A percentile compares a stretch with the other conserved stretches of the same genome.
Conservation (phyloP, 495 filamentous ascomycete genomes). For the Penicillium egyptiacum region DNA sequence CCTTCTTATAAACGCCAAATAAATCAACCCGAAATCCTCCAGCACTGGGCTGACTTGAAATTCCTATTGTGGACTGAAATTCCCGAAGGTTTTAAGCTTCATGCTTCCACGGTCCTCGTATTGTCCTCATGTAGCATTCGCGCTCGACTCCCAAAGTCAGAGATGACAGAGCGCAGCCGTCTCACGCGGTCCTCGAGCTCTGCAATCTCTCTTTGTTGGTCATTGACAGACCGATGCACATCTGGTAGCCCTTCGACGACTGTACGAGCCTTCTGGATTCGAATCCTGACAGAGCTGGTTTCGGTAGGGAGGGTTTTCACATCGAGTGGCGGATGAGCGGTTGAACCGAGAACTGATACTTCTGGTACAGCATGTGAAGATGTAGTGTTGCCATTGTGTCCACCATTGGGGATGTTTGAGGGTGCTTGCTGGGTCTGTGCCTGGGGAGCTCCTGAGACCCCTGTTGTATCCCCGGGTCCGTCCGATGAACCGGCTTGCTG, state of each 20-base stretch:
- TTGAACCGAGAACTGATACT: conserved; percentile 30
- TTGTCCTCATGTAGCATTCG: conserved; percentile 7
- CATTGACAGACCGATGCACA: conserved; percentile 65
- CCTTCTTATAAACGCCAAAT: conserved; percentile 23
- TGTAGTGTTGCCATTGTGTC: conserved; percentile 19
- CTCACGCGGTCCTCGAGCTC: conserved; percentile 68
- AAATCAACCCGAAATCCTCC: not conserved
- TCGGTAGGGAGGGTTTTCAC: conserved; percentile 77
- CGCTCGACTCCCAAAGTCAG: conserved; percentile 45
- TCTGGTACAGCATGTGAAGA: conserved; percentile 29
- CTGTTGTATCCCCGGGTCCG: conserved; percentile 27
- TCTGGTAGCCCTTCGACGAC: conserved; percentile 72
- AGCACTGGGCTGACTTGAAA: not conserved
- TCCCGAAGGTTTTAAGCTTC: not conserved
- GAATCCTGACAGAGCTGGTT: conserved; percentile 71
- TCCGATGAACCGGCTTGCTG: conserved; percentile 19
- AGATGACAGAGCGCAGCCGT: conserved; percentile 56
- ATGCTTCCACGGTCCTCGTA: conserved; percentile 4
- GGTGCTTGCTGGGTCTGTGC: conserved; percentile 34
- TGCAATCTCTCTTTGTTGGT: conserved; percentile 78
- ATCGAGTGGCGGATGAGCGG: conserved; percentile 52
- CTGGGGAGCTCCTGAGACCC: conserved; percentile 25
- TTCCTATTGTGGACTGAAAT: not conserved
- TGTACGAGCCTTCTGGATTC: conserved; percentile 71
- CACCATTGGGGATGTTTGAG: conserved; percentile 17